Conservation (phyloP, 345 rosid genomes). For the Excoecaria agallocha region DNA sequence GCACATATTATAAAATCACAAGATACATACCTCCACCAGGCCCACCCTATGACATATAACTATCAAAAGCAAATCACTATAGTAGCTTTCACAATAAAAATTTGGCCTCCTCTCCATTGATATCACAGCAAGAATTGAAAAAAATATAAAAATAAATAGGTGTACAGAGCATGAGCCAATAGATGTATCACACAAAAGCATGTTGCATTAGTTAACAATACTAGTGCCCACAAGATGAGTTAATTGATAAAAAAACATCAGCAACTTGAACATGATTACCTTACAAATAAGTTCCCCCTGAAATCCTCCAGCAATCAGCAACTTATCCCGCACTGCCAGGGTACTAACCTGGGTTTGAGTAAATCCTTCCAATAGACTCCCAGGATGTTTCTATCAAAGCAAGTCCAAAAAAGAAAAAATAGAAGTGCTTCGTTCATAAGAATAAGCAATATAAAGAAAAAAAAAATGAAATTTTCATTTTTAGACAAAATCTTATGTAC, state of each 20-base stretch:
- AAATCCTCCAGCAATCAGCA: constrained; percentile 60
- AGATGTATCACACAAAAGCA: not conserved
- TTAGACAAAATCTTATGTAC: not conserved
- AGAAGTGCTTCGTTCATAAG: not conserved
- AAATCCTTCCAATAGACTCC: constrained; percentile 53
- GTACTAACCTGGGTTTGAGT: constrained; percentile 60
- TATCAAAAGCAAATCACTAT: not conserved
- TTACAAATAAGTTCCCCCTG: constrained; percentile 64
- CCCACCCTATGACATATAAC: not conserved
- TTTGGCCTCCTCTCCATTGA: not conserved
- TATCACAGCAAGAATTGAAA: not conserved
- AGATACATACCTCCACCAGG: not conserved
- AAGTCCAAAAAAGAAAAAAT: constrained; percentile 9
- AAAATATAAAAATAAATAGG: not conserved
- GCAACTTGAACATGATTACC: constrained; percentile 22
- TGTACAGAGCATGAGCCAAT: no score
- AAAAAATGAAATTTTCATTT: not conserved
- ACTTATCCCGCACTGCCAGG: constrained; percentile 49
- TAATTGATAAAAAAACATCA: not conserved
- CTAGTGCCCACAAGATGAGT: not conserved
- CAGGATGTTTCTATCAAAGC: constrained; percentile 49
- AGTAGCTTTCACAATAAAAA: not conserved
- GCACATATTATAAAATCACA: not conserved
- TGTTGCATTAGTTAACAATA: not conserved
- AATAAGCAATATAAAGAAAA: not conserved